Percentiles rank a stretch among this genome's conserved stretches.
Conservation (phyloP, 768 basidiomycete genomes). For the Mycena vulgaris region DNA sequence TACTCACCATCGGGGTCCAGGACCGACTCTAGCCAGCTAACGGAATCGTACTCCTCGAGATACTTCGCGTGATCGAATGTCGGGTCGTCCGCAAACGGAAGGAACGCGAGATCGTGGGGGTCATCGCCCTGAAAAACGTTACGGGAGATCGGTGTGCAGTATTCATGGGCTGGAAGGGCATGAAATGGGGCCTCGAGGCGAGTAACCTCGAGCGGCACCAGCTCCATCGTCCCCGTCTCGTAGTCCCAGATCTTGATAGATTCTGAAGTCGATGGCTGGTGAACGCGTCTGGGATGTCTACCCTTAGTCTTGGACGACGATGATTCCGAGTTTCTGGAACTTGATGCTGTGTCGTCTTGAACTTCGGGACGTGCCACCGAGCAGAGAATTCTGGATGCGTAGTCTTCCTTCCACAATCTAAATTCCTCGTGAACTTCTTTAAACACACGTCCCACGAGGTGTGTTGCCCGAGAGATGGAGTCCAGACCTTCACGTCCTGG, state of each 20-base stretch:
- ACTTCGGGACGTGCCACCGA: constrained; percentile 27
- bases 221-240: constrained; percentile 30
- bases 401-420: constrained; percentile 41
- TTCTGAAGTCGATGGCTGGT: background rate
- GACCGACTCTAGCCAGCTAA: constrained; percentile 60
- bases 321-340: background rate
- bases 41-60: constrained; percentile 55
- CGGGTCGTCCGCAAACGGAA: constrained; percentile 76
- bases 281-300: background rate
- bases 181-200: constrained; percentile 32
- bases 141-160: constrained; percentile 65
- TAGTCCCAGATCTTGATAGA: constrained; percentile 26
- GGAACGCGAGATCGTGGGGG: constrained; percentile 67
- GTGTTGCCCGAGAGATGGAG: background rate
- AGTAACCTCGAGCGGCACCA: constrained; percentile 22
- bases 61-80: constrained; percentile 62
- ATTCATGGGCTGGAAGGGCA: constrained; percentile 64
- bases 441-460: constrained; percentile 32
- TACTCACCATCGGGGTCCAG: constrained; percentile 56
- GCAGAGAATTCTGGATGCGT: constrained; percentile 33
- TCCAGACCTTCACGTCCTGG: background rate
- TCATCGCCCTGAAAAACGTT: constrained; percentile 73
- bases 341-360: background rate
- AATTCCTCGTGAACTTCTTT: constrained; percentile 45
- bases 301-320: background rate